phyloP scores from a whole-genome alignment of 2,329 filamentous ascomycete genomes.

The Cryphonectria nitschkei region DNA sequence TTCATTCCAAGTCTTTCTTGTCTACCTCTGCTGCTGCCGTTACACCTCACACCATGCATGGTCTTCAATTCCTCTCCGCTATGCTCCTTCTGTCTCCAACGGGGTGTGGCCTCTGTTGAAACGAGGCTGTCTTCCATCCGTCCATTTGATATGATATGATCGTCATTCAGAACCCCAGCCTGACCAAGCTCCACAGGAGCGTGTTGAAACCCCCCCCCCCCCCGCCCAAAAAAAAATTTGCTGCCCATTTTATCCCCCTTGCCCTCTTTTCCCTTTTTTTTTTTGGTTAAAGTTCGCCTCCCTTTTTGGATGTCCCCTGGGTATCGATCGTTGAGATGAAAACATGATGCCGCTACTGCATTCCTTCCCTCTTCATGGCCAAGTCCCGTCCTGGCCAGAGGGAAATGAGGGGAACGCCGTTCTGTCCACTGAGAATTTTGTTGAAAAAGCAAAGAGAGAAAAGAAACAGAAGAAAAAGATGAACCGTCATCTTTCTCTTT shows the following conservation, averaged over 20 bases:
- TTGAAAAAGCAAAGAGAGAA: slow-evolving; percentile 11
- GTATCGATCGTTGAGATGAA: slow-evolving; percentile 32
- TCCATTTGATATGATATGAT: neutral
- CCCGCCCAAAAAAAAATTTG: neutral
- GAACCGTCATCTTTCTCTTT: neutral
- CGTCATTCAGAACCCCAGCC: neutral
- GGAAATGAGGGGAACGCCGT: neutral
- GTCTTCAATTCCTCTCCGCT: no score
- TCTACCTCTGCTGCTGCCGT: neutral
- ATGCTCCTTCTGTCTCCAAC: no score
- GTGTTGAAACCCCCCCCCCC: slow-evolving; percentile 10
- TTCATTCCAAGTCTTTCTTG: neutral
- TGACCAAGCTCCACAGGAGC: slow-evolving; percentile 10
- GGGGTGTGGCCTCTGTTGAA: slow-evolving; percentile 26
- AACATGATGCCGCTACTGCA: slow-evolving; percentile 33
- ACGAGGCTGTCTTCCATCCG: slow-evolving; percentile 10
- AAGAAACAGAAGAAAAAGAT: neutral
- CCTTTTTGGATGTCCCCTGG: slow-evolving; percentile 8
- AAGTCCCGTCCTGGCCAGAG: neutral
- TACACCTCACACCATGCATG: neutral
- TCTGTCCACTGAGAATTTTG: neutral
- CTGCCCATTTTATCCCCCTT: slow-evolving; percentile 32
- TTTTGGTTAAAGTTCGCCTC: slow-evolving; percentile 29
- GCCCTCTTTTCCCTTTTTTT: slow-evolving; percentile 32
- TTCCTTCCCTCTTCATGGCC: neutral